These are phyloP conservation scores for Eustoma russellianum DNA, from an alignment of 257 asterid species.

Conservation along the genomic window DNA sequence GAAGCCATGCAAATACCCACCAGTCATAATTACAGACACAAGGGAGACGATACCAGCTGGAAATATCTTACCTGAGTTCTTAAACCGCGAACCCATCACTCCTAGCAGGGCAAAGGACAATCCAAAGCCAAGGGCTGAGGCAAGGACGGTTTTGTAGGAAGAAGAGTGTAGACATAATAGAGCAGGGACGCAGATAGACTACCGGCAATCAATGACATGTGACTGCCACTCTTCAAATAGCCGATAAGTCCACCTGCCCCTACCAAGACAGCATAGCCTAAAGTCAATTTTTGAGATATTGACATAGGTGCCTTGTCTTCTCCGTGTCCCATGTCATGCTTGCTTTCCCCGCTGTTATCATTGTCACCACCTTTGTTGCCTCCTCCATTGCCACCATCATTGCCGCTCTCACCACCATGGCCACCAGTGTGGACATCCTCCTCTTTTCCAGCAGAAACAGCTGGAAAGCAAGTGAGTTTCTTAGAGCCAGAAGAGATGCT, in stretches of 20 bases:
- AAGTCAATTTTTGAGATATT: conserved; percentile 86
- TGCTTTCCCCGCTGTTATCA: conserved; percentile 16
- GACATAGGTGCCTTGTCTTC: conserved; percentile 44
- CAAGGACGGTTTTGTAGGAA: conserved; percentile 67
- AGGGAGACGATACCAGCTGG: conserved; percentile 81
- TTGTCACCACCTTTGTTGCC: conserved; percentile 30
- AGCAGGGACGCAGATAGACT: conserved; percentile 53
- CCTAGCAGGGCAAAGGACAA: conserved; percentile 61
- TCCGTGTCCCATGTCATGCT: conserved; percentile 26
- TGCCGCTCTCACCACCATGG: conserved; percentile 25
- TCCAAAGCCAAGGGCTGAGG: conserved; percentile 68
- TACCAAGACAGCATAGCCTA: conserved; percentile 66
- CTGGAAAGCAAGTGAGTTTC: conserved; percentile 55
- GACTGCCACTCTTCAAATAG: conserved; percentile 79
- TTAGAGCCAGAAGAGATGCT: conserved; percentile 45
- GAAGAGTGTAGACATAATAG: conserved; percentile 40
- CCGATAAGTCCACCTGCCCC: conserved; percentile 89
- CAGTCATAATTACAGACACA: conserved; percentile 68
- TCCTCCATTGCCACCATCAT: conserved; percentile 3
- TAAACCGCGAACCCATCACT: conserved; percentile 84
- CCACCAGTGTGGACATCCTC: conserved; percentile 48
- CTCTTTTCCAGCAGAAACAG: conserved; percentile 51
- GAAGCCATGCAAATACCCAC: conserved; percentile 84
- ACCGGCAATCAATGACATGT: conserved; percentile 61
- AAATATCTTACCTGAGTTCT: conserved; percentile 70